phyloP scores from a whole-genome alignment of 805 yeast genomes.

The Tetrapisispora fleetii region DNA sequence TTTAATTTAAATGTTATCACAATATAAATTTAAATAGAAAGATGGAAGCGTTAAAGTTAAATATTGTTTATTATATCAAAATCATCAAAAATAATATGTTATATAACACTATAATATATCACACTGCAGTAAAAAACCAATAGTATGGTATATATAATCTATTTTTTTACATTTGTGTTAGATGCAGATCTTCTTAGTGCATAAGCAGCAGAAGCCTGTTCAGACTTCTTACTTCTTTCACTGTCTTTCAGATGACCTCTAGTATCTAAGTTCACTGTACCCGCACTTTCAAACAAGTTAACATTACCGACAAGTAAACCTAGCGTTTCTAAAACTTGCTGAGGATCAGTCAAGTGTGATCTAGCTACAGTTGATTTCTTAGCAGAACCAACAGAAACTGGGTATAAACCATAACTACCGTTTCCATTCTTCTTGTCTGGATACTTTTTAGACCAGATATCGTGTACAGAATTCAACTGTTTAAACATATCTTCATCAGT shows the following conservation, averaged over 20 bases:
- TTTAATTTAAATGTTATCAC: no score
- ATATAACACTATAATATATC: background rate
- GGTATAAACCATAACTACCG: conserved; percentile 56
- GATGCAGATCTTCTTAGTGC: conserved; percentile 18
- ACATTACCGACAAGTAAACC: conserved; percentile 74
- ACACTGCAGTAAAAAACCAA: background rate
- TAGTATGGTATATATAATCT: no score
- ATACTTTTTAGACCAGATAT: conserved; percentile 28
- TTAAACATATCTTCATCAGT: conserved; percentile 98
- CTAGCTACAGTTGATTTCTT: conserved; percentile 77
- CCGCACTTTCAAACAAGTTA: conserved; percentile 67
- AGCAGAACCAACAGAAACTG: conserved; percentile 90
- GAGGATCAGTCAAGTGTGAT: conserved; percentile 75
- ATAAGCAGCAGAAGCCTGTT: conserved; percentile 24
- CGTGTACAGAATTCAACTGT: conserved; percentile 57
- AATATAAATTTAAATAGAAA: no score
- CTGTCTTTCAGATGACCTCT: conserved; percentile 55
- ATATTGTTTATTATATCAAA: no score
- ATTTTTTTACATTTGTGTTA: background rate
- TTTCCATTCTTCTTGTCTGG: conserved; percentile 35
- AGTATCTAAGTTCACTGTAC: conserved; percentile 65
- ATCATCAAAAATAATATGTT: background rate
- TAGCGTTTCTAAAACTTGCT: conserved; percentile 73
- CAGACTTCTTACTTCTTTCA: conserved; percentile 32
- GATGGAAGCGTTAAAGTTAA: no score